A percentile compares a stretch with the other conserved stretches of the same genome.
These are phyloP conservation scores for Tulasnella sp. DNA, from an alignment of 768 basidiomycete genomes.

Conservation along the genomic window DNA sequence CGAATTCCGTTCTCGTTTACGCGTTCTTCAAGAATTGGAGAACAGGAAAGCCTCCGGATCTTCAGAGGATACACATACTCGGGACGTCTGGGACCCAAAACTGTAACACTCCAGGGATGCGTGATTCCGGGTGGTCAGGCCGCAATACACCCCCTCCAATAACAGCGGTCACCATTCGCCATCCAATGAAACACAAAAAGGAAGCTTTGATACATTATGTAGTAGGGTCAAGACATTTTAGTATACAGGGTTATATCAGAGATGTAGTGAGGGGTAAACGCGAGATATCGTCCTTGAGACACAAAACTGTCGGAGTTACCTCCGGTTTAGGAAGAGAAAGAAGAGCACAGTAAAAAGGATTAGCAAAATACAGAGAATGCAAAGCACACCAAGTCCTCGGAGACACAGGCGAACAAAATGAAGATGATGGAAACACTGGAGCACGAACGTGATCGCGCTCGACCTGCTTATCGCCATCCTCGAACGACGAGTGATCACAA, in stretches of 20 bases:
- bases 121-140: neutral
- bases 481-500: neutral
- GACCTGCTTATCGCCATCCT: neutral
- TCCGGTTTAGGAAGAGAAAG: neutral
- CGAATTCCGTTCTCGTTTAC: conserved; percentile 77
- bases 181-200: neutral
- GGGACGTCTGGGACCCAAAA: conserved; percentile 23
- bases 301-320: neutral
- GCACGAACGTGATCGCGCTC: neutral
- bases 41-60: neutral
- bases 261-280: neutral
- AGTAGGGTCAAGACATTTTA: neutral
- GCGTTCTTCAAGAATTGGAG: conserved; percentile 32
- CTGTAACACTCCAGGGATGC: neutral
- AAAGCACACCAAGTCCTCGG: neutral
- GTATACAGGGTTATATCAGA: neutral
- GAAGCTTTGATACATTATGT: conserved; percentile 6
- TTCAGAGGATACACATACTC: neutral
- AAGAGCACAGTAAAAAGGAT: neutral
- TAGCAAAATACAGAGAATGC: neutral
- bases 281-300: neutral
- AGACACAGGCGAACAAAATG: neutral
- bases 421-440: neutral
- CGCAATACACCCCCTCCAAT: neutral
- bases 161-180: neutral